Evolutionary conservation across 495 filamentous ascomycete species (phyloP), one percentile per base, ranked within the genome.

Genomic region (Thozetella sp.): DNA sequence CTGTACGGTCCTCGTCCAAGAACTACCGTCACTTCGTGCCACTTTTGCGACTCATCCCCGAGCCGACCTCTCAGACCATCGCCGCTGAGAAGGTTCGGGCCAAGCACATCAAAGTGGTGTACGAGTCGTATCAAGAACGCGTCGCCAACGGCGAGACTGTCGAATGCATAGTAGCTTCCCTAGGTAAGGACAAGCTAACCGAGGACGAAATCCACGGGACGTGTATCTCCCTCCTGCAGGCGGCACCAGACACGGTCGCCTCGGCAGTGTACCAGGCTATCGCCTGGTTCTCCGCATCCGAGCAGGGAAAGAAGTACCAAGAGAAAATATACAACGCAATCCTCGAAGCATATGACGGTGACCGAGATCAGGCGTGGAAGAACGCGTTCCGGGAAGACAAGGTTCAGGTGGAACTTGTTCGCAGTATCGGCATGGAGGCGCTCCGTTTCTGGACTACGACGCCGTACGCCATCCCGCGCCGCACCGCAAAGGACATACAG

Each of bases 311-410:
- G 10, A 48, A 48, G 43, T 20, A 48, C 43, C 43, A 48, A n/a
- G 43, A 48, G n/a, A 48, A 15, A 4, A n/a, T 48, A 4, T 48
- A 48, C 43, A n/a, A 48, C 43, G 43, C 43, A 11, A 48, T 48
- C n/a, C 43, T 48, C 43, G n/a, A 48, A n/a, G 43, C 43, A 10
- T 48, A 48, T n/a, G 43, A 48, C 43, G 43, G 43, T n/a, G 43
- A 48, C 43, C 9, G 43, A 20, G 43, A 48, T n/a, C n/a, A 15
- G 4, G 43, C 43, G 43, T 48, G 43, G 43, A 48, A 48, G 10
- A 48, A 20, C n/a, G 43, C 43, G 11, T 48, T 48, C 43, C 43
- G 43, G 11, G 43, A 48, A 3, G 43, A 48, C 43, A 48, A 48
- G 43, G n/a, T 20, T n/a, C 43, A n/a, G 9, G 43, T 48, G 10